Percentiles rank a stretch among this genome's conserved stretches.
Conservation (phyloP, 2,329 filamentous ascomycete genomes). For the Ceratocystis cacaofunesta region DNA sequence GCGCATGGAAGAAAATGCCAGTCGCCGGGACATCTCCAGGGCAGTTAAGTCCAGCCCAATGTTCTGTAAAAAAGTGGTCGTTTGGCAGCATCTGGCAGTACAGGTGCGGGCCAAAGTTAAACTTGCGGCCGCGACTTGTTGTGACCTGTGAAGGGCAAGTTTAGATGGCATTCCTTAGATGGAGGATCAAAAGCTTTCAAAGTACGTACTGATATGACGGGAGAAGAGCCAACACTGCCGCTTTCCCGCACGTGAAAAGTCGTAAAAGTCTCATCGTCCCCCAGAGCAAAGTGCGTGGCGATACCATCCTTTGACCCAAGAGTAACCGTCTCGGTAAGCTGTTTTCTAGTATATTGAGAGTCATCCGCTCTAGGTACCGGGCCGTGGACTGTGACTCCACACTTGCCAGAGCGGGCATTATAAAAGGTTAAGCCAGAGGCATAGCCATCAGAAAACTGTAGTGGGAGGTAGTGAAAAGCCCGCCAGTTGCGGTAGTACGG, state of each 20-base stretch:
- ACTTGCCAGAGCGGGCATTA: conserved; percentile 13
- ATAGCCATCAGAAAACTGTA: conserved; percentile 13
- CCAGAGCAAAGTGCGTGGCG: conserved; percentile 13
- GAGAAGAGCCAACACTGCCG: conserved; percentile 11
- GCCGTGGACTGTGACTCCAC: conserved; percentile 13
- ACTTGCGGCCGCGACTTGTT: conserved; percentile 5
- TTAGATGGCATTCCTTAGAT: background rate
- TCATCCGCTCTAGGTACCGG: background rate
- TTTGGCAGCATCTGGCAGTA: conserved; percentile 12
- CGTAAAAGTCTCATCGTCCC: conserved; percentile 2
- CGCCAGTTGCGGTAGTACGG: conserved; percentile 16
- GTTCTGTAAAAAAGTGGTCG: conserved; percentile 15
- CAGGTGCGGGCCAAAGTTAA: conserved; percentile 15
- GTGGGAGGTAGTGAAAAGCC: conserved; percentile 11
- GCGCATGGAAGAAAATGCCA: conserved; percentile 13
- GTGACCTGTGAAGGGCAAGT: background rate
- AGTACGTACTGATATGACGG: conserved; percentile 9
- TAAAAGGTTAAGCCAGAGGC: conserved; percentile 13
- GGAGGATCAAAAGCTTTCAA: background rate
- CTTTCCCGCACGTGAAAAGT: conserved; percentile 11
- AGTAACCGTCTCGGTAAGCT: background rate
- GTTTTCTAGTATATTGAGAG: background rate
- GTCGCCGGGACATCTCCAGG: conserved; percentile 6
- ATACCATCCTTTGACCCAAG: conserved; percentile 11
- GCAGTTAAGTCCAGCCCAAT: conserved; percentile 11